These are phyloP conservation scores for Pittosporum tobira DNA, from an alignment of 129 eudicot genomes.

Conservation along the genomic window DNA sequence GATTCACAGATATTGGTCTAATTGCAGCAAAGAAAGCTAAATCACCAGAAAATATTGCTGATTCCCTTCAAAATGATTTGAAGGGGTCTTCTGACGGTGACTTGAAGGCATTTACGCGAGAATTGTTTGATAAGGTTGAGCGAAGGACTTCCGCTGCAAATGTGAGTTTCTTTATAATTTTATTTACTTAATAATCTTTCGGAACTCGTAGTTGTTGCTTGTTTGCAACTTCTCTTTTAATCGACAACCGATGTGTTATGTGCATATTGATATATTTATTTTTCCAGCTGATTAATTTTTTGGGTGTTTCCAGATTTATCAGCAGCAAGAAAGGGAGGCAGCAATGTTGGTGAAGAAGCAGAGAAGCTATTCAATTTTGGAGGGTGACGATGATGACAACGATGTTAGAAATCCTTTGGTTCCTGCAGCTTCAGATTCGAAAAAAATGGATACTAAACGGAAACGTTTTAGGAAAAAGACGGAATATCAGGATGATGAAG, in stretches of 20 bases:
- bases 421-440: constrained; percentile 33
- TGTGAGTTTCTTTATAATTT: constrained; percentile 31
- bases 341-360: constrained; percentile 69
- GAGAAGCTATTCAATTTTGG: constrained; percentile 67
- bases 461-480: constrained; percentile 75
- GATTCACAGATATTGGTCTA: neutral
- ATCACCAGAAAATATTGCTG: constrained; percentile 53
- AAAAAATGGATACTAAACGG: constrained; percentile 33
- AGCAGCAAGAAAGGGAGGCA: constrained; percentile 77
- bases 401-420: constrained; percentile 22
- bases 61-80: constrained; percentile 40
- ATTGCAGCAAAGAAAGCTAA: constrained; percentile 79
- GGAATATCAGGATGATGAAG: constrained; percentile 61
- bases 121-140: constrained; percentile 56
- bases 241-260: neutral
- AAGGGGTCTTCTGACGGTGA: constrained; percentile 51
- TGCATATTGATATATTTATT: constrained; percentile 5
- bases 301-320: constrained; percentile 44
- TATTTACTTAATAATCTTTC: neutral
- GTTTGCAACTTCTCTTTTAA: neutral
- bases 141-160: constrained; percentile 48
- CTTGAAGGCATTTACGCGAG: constrained; percentile 52
- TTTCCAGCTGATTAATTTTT: too few relatives aligned
- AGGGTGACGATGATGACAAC: constrained; percentile 66
- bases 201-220: neutral